A percentile compares a stretch with the other conserved stretches of the same genome.
These are phyloP conservation scores for Solanum hybrid DNA, from an alignment of 305 asterid species.

Conservation along the genomic window DNA sequence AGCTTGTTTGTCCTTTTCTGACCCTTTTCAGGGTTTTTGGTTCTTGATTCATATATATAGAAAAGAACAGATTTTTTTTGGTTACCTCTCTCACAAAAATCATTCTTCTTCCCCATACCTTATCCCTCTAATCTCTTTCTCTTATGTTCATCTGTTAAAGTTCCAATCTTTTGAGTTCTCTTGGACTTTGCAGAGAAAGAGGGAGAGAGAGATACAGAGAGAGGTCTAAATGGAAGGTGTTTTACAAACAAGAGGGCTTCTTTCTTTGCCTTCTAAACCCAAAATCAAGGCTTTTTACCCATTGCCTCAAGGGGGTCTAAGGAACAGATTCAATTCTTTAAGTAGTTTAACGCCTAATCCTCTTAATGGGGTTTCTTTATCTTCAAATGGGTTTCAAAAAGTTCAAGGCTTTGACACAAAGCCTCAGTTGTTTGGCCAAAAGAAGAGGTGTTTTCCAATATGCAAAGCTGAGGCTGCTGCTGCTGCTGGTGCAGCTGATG, in stretches of 20 bases:
- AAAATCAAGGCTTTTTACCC: conserved; percentile 44
- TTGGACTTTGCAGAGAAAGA: neutral
- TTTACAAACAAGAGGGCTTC: conserved; percentile 66
- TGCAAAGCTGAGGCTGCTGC: conserved; percentile 52
- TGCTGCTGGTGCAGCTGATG: conserved; percentile 44
- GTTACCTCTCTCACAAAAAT: neutral
- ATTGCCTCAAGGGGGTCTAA: conserved; percentile 40
- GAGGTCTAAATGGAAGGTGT: conserved; percentile 52
- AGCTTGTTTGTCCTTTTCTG: neutral
- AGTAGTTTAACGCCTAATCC: conserved; percentile 31
- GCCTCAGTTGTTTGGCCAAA: conserved; percentile 27
- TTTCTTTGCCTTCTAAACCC: conserved; percentile 69
- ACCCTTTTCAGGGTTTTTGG: neutral
- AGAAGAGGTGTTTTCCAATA: conserved; percentile 19
- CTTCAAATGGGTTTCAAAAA: conserved; percentile 34
- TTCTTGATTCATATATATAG: neutral
- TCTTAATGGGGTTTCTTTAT: conserved; percentile 22
- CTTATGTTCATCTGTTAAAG: conserved; percentile 6
- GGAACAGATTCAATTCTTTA: conserved; percentile 48
- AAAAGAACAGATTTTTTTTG: neutral
- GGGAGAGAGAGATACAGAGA: neutral
- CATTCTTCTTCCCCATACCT: conserved; percentile 7
- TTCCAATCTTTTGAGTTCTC: neutral
- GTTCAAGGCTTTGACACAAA: conserved; percentile 36
- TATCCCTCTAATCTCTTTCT: conserved; percentile 7